phyloP scores from a whole-genome alignment of 306 rosid species.

The Carpinus fangiana region DNA sequence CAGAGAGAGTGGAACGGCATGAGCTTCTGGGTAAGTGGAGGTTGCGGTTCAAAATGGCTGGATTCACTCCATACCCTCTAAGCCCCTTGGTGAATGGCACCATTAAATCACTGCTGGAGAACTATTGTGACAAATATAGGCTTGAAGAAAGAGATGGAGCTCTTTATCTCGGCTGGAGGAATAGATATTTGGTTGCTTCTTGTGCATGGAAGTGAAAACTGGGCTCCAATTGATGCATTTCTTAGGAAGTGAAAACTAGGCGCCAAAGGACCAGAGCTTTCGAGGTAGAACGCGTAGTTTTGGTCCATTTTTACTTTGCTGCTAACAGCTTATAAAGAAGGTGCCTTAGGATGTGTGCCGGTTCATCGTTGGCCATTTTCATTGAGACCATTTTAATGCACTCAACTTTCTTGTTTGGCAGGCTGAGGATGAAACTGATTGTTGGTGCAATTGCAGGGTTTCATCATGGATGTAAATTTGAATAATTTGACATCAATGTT shows the following conservation, averaged over 20 bases:
- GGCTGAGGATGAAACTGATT: constrained; percentile 10
- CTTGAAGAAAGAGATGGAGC: constrained; percentile 87
- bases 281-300: neutral
- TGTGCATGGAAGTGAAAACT: constrained; percentile 83
- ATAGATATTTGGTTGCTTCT: constrained; percentile 90
- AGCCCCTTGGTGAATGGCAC: constrained; percentile 90
- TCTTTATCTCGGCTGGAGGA: constrained; percentile 97
- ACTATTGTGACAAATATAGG: constrained; percentile 67
- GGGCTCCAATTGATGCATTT: constrained; percentile 16
- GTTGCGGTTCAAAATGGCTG: constrained; percentile 84
- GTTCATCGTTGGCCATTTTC: constrained; percentile 6
- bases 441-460: neutral
- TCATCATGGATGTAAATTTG: neutral
- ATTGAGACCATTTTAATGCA: constrained; percentile 4
- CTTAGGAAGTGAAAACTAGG: neutral
- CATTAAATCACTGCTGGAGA: constrained; percentile 76
- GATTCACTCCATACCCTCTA: constrained; percentile 82
- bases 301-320: constrained; percentile 2
- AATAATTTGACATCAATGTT: neutral
- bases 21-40: constrained; percentile 93
- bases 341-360: constrained; percentile 5
- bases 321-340: constrained; percentile 17
- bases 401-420: constrained; percentile 7
- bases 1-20: constrained; percentile 88
- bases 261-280: neutral